Evolutionary conservation across 495 filamentous ascomycete genomes (phyloP).

Genomic region (Penicillium cinerascens): DNA sequence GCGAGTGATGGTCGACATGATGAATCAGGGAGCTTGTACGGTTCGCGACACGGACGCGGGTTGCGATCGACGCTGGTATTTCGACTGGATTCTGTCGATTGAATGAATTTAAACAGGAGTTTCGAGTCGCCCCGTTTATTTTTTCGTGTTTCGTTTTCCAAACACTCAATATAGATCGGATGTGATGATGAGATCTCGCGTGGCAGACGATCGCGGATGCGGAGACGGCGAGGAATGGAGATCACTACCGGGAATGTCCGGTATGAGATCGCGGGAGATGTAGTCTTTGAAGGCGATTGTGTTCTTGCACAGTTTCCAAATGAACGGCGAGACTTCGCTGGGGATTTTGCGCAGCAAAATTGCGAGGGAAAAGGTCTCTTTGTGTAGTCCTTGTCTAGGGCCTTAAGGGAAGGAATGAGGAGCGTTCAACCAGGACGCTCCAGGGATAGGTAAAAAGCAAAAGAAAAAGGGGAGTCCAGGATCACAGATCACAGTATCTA

Average conservation of each 20-base stretch:
- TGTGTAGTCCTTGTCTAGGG: slow-evolving; percentile 21
- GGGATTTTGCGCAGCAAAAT: slow-evolving; percentile 31
- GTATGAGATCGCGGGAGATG: slow-evolving; percentile 23
- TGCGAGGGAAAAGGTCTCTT: slow-evolving; percentile 12
- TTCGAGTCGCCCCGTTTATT: background rate
- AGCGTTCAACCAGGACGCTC: slow-evolving; percentile 44
- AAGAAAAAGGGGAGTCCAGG: slow-evolving; percentile 36
- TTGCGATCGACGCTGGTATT: slow-evolving; percentile 2
- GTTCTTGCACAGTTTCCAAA: slow-evolving; percentile 20
- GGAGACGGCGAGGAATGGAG: slow-evolving; percentile 29
- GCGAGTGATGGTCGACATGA: slow-evolving; percentile 53
- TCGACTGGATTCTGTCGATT: background rate
- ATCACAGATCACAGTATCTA: slow-evolving; percentile 40
- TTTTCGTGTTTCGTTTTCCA: background rate
- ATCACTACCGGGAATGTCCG: slow-evolving; percentile 32
- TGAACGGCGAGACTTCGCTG: slow-evolving; percentile 16
- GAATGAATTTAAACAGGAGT: background rate
- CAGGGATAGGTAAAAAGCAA: slow-evolving; percentile 12
- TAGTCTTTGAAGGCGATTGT: slow-evolving; percentile 7
- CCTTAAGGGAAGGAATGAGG: slow-evolving; percentile 27
- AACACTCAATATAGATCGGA: slow-evolving; percentile 1
- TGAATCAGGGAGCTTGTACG: slow-evolving; percentile 10
- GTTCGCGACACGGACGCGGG: background rate
- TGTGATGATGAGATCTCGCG: slow-evolving; percentile 17
- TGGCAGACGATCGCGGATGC: slow-evolving; percentile 35